A percentile compares a stretch with the other conserved stretches of the same genome.
Evolutionary conservation across 495 filamentous ascomycete genomes (phyloP).

Genomic region (Trichoderma gamsii): DNA sequence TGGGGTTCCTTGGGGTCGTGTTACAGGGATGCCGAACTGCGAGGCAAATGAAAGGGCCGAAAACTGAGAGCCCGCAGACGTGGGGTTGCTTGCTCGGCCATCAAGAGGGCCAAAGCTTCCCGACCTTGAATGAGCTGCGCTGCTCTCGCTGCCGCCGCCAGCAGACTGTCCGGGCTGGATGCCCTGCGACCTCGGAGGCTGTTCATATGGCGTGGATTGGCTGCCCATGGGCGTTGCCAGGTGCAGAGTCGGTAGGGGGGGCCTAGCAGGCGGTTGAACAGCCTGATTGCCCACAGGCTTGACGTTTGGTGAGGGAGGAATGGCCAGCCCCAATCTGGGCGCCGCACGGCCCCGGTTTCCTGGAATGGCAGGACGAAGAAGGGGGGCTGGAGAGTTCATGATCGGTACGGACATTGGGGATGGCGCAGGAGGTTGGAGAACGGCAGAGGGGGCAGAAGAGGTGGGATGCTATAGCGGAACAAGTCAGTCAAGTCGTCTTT

Average conservation of each 20-base stretch:
- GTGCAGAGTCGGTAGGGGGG: constrained; percentile 63
- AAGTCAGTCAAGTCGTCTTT: not conserved
- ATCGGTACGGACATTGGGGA: constrained; percentile 40
- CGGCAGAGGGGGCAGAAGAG: constrained; percentile 14
- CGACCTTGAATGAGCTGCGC: constrained; percentile 60
- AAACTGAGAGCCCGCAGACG: constrained; percentile 75
- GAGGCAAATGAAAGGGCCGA: constrained; percentile 70
- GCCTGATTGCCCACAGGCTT: constrained; percentile 56
- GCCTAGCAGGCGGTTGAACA: constrained; percentile 40
- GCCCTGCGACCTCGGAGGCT: constrained; percentile 33
- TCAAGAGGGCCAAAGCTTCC: constrained; percentile 71
- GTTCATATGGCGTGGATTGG: constrained; percentile 58
- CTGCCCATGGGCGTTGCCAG: constrained; percentile 82
- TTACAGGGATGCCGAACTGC: constrained; percentile 49
- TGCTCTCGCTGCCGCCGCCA: constrained; percentile 65
- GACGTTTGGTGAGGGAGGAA: constrained; percentile 74
- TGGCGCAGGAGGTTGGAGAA: constrained; percentile 19
- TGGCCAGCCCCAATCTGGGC: constrained; percentile 79
- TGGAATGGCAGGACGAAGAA: constrained; percentile 77
- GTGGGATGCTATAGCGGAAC: not conserved
- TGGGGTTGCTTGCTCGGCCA: constrained; percentile 65
- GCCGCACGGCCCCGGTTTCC: constrained; percentile 62
- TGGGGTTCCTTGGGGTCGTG: constrained; percentile 57
- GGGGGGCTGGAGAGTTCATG: constrained; percentile 74
- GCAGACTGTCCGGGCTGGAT: constrained; percentile 50